Conservation (phyloP, 2,329 filamentous ascomycete species). For the Aphanoascus verrucosus region DNA sequence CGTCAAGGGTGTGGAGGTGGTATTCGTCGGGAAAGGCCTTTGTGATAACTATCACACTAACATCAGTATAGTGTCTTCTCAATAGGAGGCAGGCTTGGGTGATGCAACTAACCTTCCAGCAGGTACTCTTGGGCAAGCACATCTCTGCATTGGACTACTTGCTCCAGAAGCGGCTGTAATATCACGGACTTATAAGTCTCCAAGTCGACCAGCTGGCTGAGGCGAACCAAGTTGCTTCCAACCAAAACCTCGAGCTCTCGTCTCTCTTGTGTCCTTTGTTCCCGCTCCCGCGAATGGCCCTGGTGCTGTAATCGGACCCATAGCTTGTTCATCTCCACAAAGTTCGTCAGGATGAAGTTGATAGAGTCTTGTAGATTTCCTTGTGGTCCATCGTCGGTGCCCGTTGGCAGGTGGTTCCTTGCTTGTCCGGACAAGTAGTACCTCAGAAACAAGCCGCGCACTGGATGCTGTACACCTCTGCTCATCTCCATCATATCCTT, state of each 20-base stretch:
- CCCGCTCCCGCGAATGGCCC: conserved; percentile 86
- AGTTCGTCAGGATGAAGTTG: conserved; percentile 95
- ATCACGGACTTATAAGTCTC: conserved; percentile 90
- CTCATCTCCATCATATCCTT: conserved; percentile 99
- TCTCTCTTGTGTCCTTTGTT: conserved; percentile 84
- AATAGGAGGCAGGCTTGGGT: too few relatives aligned
- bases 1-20: conserved; percentile 90
- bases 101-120: conserved; percentile 53
- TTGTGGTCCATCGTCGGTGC: conserved; percentile 78
- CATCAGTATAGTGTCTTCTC: conserved; percentile 18
- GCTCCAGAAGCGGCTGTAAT: conserved; percentile 77
- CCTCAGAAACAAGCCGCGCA: conserved; percentile 84
- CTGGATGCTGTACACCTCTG: conserved; percentile 90
- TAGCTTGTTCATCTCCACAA: conserved; percentile 99
- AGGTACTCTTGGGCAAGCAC: conserved; percentile 95
- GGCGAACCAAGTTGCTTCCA: conserved; percentile 85
- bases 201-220: conserved; percentile 91
- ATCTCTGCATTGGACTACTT: conserved; percentile 95
- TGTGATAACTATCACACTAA: conserved; percentile 61
- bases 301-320: conserved; percentile 98
- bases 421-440: conserved; percentile 96
- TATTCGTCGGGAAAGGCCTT: conserved; percentile 99
- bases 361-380: conserved; percentile 95
- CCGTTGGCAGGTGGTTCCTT: conserved; percentile 72
- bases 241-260: conserved; percentile 93